phyloP scores from a whole-genome alignment of 2,329 filamentous ascomycete species.

The Xylariaceae sp. region DNA sequence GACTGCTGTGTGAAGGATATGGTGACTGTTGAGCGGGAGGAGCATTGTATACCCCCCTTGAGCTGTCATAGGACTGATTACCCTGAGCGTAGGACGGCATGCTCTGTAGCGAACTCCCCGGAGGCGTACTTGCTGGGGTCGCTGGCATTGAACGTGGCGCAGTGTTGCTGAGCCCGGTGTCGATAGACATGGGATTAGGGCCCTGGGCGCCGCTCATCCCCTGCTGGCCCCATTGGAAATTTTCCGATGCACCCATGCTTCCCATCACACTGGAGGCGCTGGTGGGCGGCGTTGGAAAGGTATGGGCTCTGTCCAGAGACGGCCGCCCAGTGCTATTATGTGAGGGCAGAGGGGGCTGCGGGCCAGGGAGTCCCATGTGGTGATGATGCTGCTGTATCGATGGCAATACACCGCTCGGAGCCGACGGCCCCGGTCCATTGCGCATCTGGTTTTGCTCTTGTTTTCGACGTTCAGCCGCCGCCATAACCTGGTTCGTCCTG shows the following conservation, averaged over 20 bases:
- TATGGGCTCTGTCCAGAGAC: constrained; percentile 80
- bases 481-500: constrained; percentile 83
- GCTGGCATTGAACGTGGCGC: constrained; percentile 78
- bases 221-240: constrained; percentile 75
- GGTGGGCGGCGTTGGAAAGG: constrained; percentile 90
- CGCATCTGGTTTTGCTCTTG: constrained; percentile 69
- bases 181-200: constrained; percentile 76
- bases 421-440: constrained; percentile 56
- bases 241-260: constrained; percentile 73
- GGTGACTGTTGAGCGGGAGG: constrained; percentile 69
- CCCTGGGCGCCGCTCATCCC: constrained; percentile 65
- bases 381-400: constrained; percentile 70
- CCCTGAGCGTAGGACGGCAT: constrained; percentile 76
- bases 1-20: constrained; percentile 65
- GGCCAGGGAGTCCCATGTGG: constrained; percentile 61
- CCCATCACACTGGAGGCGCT: constrained; percentile 85
- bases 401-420: constrained; percentile 53
- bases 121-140: constrained; percentile 89
- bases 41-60: constrained; percentile 77
- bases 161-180: constrained; percentile 75
- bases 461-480: constrained; percentile 78
- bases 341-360: constrained; percentile 60
- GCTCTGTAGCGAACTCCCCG: constrained; percentile 72
- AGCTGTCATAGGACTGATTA: constrained; percentile 73
- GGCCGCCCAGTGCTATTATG: constrained; percentile 76